Evolutionary conservation across 2,329 filamentous ascomycete genomes (phyloP).

Genomic region (Penicillium sp.): DNA sequence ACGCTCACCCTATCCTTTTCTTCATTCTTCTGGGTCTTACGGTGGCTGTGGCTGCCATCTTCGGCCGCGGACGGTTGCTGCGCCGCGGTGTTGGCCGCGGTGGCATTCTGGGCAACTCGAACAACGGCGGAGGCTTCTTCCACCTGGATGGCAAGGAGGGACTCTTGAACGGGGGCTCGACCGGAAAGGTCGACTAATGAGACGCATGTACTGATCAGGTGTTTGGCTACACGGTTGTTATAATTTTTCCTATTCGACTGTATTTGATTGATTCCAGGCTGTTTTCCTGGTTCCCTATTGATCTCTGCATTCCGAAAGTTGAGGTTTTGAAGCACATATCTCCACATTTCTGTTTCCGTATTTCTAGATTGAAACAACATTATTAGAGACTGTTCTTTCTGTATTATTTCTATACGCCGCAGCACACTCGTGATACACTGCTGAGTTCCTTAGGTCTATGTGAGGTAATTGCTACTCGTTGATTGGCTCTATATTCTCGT

Average conservation of each 20-base stretch:
- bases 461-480: conserved; percentile 15
- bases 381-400: background rate
- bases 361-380: conserved; percentile 3
- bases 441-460: background rate
- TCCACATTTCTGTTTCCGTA: conserved; percentile 10
- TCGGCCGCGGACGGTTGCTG: conserved; percentile 33
- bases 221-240: conserved; percentile 24
- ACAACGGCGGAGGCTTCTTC: conserved; percentile 44
- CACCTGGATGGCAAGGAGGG: conserved; percentile 51
- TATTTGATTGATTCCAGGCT: conserved; percentile 23
- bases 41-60: conserved; percentile 33
- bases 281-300: conserved; percentile 12
- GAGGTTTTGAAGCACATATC: conserved; percentile 23
- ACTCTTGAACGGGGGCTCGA: conserved; percentile 41
- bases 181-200: conserved; percentile 49
- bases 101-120: conserved; percentile 37
- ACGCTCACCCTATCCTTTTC: conserved; percentile 45
- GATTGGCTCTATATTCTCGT: conserved; percentile 25
- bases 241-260: conserved; percentile 24
- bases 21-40: conserved; percentile 39
- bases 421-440: background rate
- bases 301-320: conserved; percentile 21
- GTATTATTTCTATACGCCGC: background rate
- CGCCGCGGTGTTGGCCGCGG: conserved; percentile 30
- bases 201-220: conserved; percentile 33